Conservation (phyloP, 306 rosid genomes). For the Bauhinia variegata region DNA sequence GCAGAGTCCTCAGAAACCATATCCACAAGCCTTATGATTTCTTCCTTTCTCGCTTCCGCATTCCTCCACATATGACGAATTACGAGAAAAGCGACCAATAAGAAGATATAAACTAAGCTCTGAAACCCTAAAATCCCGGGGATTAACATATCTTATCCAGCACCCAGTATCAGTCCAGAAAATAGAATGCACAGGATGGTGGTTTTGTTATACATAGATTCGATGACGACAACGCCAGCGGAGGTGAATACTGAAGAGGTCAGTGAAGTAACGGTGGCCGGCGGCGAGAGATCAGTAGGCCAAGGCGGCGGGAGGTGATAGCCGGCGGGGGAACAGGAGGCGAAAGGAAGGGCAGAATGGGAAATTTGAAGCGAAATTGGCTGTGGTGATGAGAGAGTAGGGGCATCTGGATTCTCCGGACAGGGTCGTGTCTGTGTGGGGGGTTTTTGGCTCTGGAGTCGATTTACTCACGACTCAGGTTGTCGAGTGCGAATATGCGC, state of each 20-base stretch:
- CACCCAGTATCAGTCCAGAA: constrained; percentile 50
- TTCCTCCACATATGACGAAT: constrained; percentile 56
- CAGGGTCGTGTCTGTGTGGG: background rate
- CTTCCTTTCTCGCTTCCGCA: constrained; percentile 54
- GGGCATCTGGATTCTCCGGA: constrained; percentile 32
- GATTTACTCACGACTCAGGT: constrained; percentile 9
- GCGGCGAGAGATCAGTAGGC: background rate
- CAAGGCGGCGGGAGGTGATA: background rate
- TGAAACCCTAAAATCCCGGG: constrained; percentile 66
- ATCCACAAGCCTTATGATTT: constrained; percentile 41
- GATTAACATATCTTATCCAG: constrained; percentile 48
- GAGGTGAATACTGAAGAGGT: background rate
- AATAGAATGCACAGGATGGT: constrained; percentile 54
- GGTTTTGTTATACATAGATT: constrained; percentile 49
- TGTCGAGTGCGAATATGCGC: constrained; percentile 33
- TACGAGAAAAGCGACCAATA: constrained; percentile 38
- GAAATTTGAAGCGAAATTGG: constrained; percentile 20
- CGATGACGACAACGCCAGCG: background rate
- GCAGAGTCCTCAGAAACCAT: constrained; percentile 51
- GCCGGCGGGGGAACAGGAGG: constrained; percentile 9
- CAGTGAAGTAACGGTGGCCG: background rate
- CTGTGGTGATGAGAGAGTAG: constrained; percentile 15
- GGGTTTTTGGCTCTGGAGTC: constrained; percentile 24
- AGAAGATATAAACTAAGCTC: constrained; percentile 37
- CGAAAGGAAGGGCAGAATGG: constrained; percentile 24